Evolutionary conservation across 495 filamentous ascomycete genomes (phyloP), one percentile per base, ranked within the genome.

Genomic region (Viridothelium virens): DNA sequence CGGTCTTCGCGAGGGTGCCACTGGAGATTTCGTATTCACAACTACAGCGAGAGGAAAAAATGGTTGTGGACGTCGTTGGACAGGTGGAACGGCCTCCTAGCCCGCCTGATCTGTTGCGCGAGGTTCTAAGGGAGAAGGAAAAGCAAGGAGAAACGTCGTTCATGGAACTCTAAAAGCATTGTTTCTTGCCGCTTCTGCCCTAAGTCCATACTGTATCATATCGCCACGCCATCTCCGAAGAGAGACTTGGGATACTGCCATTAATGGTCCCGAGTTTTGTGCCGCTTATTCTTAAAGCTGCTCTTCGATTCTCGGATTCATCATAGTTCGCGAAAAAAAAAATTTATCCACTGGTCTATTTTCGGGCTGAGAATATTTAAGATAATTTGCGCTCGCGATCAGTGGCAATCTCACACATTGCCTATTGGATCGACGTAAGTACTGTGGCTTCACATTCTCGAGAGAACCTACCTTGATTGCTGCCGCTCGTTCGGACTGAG

Each of bases 331-430:
- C 25, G 25, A 25, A 25, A 25, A 25, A 25, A 25, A 25, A 44
- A 44, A 7, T 7, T 7, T 14, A 7, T 14, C 41, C 53, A 10
- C 18, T 14, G 31, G 7, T 36, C 7, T 36, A 10, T 4, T n/a
- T 34, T 14, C 14, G 18, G 31, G 2, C 36, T 36, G 31, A 33
- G 14, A n/a, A 5, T 6, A 31, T n/a, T 33, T 33, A 18, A 7
- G 31, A 59, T 2, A 86, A 73, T 66, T 85, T 87, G 41, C 70
- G 72, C 2, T 81, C 85, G 18, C 86, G 81, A 67, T 88, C 86
- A 59, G 80, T 80, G 4, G 87, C 87, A 70, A 90, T 89, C 72
- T 88, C 84, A 69, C 87, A 89, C 85, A 90, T 89, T 2, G 86
- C 87, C 86, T 89, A 65, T 16, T 31, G 3, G 48, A 39, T 1